Conservation (phyloP, 2,329 filamentous ascomycete species). For the Chaetoscypha palmicola region DNA sequence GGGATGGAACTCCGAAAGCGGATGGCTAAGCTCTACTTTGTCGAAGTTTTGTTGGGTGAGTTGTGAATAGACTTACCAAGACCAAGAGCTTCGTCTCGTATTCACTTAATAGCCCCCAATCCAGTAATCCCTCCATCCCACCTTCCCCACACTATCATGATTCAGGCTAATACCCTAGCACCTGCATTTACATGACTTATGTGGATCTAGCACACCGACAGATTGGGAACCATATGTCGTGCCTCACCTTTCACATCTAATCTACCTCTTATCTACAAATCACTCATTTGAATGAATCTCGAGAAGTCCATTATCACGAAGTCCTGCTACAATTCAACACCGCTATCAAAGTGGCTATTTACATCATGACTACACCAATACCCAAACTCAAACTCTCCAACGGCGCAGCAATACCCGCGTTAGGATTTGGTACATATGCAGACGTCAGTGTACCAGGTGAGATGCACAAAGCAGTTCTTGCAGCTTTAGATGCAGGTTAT, state of each 20-base stretch:
- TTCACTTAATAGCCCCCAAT: no score
- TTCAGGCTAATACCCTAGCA: not conserved
- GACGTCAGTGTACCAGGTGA: constrained; percentile 32
- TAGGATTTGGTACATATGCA: constrained; percentile 37
- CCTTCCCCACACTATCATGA: no score
- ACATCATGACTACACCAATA: constrained; percentile 7
- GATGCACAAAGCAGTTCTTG: constrained; percentile 42
- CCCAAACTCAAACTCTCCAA: constrained; percentile 30
- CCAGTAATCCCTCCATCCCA: no score
- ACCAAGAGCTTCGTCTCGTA: no score
- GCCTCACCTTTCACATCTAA: not conserved
- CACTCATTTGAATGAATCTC: no score
- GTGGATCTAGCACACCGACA: not conserved
- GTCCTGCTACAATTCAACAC: not conserved
- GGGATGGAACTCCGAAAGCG: no score
- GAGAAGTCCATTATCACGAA: not conserved
- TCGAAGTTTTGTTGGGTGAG: no score
- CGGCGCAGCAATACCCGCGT: constrained; percentile 32
- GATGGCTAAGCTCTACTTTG: no score
- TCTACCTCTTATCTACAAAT: not conserved
- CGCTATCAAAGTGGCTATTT: not conserved
- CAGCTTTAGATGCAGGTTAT: constrained; percentile 60
- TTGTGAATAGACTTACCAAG: no score
- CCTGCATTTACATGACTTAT: not conserved
- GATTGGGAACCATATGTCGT: not conserved